Conservation (phyloP, 2,329 filamentous ascomycete species). For the Cladorrhinum sp. region DNA sequence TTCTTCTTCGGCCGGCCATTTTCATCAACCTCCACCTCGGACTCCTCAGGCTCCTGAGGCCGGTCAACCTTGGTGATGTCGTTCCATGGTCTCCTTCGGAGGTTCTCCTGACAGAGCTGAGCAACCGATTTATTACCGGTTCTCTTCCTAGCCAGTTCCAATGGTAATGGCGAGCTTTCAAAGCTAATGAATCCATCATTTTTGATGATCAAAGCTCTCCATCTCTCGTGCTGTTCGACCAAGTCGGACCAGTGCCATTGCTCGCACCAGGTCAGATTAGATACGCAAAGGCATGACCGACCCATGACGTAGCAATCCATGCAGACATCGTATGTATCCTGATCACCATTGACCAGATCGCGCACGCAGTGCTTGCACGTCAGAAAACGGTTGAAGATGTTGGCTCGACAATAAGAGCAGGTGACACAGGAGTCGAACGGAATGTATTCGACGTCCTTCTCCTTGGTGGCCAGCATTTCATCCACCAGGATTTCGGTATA, state of each 20-base stretch:
- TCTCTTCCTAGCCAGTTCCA: constrained; percentile 66
- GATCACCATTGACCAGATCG: constrained; percentile 60
- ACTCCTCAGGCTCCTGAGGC: constrained; percentile 46
- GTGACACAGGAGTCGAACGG: constrained; percentile 88
- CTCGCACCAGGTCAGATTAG: constrained; percentile 83
- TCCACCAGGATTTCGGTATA: constrained; percentile 78
- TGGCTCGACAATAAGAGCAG: constrained; percentile 91
- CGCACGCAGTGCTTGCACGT: constrained; percentile 84
- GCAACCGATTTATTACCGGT: constrained; percentile 76
- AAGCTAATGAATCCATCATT: constrained; percentile 66
- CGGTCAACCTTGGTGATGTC: constrained; percentile 67
- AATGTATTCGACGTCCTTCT: constrained; percentile 70
- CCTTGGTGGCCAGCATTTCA: constrained; percentile 76
- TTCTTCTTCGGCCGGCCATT: constrained; percentile 60
- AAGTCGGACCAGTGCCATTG: constrained; percentile 86
- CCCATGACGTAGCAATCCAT: constrained; percentile 99
- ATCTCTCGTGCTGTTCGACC: constrained; percentile 72
- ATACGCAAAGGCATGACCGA: constrained; percentile 84
- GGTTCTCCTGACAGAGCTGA: constrained; percentile 89
- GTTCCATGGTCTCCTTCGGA: constrained; percentile 74
- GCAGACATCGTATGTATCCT: constrained; percentile 91
- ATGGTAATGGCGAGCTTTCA: constrained; percentile 63
- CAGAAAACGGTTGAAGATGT: constrained; percentile 95
- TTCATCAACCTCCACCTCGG: constrained; percentile 59
- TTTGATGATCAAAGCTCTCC: constrained; percentile 74